Percentiles rank a stretch among this genome's conserved stretches.
Conservation (phyloP, 768 basidiomycete genomes). For the Suillus subalutaceus region DNA sequence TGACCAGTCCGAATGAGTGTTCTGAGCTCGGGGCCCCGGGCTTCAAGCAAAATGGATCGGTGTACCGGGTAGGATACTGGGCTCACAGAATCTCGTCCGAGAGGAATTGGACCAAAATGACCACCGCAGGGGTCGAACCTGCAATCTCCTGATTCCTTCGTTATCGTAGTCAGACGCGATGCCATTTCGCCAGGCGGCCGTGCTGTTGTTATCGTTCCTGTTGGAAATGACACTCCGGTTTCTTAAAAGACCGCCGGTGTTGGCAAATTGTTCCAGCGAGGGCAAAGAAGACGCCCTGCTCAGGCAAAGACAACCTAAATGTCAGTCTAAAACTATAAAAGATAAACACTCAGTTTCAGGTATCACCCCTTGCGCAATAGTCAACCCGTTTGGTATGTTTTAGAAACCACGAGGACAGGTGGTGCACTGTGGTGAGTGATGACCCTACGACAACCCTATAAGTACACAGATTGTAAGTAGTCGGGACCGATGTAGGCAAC, state of each 20-base stretch:
- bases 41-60: background rate
- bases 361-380: background rate
- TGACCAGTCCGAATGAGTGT: background rate
- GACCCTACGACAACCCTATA: background rate
- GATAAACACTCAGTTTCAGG: background rate
- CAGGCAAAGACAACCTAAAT: background rate
- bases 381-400: background rate
- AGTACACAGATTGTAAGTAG: background rate
- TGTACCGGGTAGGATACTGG: background rate
- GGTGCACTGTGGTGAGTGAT: background rate
- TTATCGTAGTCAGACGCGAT: constrained; percentile 88
- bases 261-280: background rate
- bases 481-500: background rate
- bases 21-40: background rate
- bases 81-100: background rate
- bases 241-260: background rate
- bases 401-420: background rate
- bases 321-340: background rate
- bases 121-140: constrained; percentile 92
- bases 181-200: constrained; percentile 92
- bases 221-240: background rate
- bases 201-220: background rate
- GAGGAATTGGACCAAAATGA: constrained; percentile 40
- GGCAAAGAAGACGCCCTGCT: background rate
- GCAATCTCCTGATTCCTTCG: constrained; percentile 80